Evolutionary conservation across 371 early-diverging fungal genomes (phyloP), one percentile per base, ranked within the genome.

Genomic region (Mortierella polycephala): DNA sequence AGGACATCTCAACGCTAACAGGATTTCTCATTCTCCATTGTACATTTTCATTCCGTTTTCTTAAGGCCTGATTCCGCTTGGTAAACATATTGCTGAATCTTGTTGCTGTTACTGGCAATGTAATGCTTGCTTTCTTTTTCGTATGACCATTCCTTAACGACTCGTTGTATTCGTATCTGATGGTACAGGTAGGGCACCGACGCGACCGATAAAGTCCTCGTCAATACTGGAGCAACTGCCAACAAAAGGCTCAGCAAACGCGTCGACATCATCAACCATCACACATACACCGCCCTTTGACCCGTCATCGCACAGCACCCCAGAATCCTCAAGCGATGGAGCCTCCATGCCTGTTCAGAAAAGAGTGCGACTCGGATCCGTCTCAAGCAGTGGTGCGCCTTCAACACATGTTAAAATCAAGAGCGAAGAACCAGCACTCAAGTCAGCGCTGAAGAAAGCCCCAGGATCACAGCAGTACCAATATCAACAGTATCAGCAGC

Each of bases 51-150:
- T 30, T 30, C 30, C 30, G 16, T 11, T 47, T 21, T 0, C 23
- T 16, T 5, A 46, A 79, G 80, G 73, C 62, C 64, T 79, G 13
- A 79, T 79, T 42, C 80, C 80, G 4, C 70, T 79, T 44, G 80
- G 80, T 79, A 79, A 55, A 41, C 21, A 42, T 18, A 50, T 9
- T 4, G 5, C 7, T 51, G 37, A 39, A 5, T 23, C 58, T 18
- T 14, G 23, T 14, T 4, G n/a, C 16, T 47, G 47, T n/a, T 14
- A 47, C 5, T n/a, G 47, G 10, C 39, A 1, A 57, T 41, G 10
- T 21, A 14, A 10, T 37, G 39, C 21, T 51, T 30, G 5, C 1
- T 14, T 21, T 53, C 21, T 52, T 13, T 20, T 20, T 4, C 4
- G 4, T 30, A 30, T 30, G 30, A 30, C 42, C 23, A 0, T n/a